These are phyloP conservation scores for Penicillium cinerascens DNA, from an alignment of 495 filamentous ascomycete genomes.

Conservation along the genomic window DNA sequence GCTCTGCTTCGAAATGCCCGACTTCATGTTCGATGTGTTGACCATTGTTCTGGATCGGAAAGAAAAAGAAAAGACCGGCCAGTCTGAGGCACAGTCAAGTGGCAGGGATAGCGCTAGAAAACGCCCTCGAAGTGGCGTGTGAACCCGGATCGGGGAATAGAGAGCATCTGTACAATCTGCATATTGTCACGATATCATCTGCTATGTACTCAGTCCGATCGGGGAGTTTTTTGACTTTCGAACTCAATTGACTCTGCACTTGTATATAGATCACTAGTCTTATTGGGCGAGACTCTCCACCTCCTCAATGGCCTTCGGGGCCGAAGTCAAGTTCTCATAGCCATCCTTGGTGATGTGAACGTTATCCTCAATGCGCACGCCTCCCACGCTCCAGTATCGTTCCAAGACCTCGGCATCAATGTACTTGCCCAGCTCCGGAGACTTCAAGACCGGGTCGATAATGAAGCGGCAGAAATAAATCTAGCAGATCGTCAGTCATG, in stretches of 20 bases:
- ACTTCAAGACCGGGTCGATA: slow-evolving; percentile 74
- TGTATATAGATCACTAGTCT: not conserved
- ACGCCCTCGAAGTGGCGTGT: slow-evolving; percentile 27
- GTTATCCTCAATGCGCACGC: slow-evolving; percentile 75
- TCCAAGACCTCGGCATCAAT: slow-evolving; percentile 73
- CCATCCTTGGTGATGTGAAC: slow-evolving; percentile 75
- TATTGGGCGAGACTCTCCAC: slow-evolving; percentile 51
- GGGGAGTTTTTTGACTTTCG: not conserved
- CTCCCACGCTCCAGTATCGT: slow-evolving; percentile 85
- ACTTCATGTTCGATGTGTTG: slow-evolving; percentile 90
- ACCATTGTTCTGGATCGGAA: slow-evolving; percentile 61
- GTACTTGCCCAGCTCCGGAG: slow-evolving; percentile 63
- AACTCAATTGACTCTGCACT: not conserved
- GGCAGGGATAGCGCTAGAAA: slow-evolving; percentile 33
- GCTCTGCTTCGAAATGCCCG: slow-evolving; percentile 84
- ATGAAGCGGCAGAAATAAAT: slow-evolving; percentile 96
- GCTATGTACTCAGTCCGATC: not conserved
- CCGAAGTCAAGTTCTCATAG: slow-evolving; percentile 74
- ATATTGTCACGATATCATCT: not conserved
- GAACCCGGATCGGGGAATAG: not conserved
- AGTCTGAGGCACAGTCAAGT: slow-evolving; percentile 26
- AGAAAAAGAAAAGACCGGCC: slow-evolving; percentile 46
- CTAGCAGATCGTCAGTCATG: slow-evolving; percentile 18
- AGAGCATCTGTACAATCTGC: not conserved
- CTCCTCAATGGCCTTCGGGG: slow-evolving; percentile 68